Evolutionary conservation across 345 rosid species (phyloP), one percentile per base, ranked within the genome.

Genomic region (Erysimum cheiranthoides): DNA sequence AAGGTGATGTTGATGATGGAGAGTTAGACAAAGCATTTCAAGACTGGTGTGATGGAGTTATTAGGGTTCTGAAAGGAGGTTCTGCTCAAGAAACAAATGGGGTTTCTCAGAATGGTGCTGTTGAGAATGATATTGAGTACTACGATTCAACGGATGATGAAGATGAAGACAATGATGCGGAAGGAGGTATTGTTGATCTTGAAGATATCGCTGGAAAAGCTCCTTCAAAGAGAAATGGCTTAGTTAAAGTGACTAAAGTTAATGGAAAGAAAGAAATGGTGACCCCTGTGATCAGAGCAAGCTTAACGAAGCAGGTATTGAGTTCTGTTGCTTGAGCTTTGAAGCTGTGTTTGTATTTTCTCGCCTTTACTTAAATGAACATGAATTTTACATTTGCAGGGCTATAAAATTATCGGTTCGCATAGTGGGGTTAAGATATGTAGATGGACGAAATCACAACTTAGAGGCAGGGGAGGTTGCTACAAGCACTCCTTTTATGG

Each of bases 391-490:
- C 47, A 40, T 34, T 76, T 85, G 75, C 93, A 92, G 99, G 98
- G 99, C 16, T 95, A 95, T 82, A 92, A 92, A 77, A 88, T 95
- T 46, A 89, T 95, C 65, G 99, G 99, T 82, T 92, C 99, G 7
- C 99, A 95, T 82, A 88, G 99, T 52, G 97, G 99, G 16, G 99
- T 95, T 69, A 95, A 95, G 70, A 92, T 95, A 52, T 95, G 98
- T 85, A 79, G 98, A 85, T 92, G 99, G 99, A 95, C 99, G 66
- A 95, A 95, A 81, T 95, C 98, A 31, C 99, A 95, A 66, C 99
- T 95, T 75, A 88, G 98, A 85, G 99, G 99, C 43, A 86, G 99
- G 65, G 99, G 99, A 86, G 99, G 99, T 70, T 95, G 97, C 85
- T 95, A 95, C 83, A 95, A 95, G 89, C 97, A 95, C 80, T 89